These are phyloP conservation scores for Thraustochytrium sp. DNA, from an alignment of 352 stramenopile species.

Conservation along the genomic window DNA sequence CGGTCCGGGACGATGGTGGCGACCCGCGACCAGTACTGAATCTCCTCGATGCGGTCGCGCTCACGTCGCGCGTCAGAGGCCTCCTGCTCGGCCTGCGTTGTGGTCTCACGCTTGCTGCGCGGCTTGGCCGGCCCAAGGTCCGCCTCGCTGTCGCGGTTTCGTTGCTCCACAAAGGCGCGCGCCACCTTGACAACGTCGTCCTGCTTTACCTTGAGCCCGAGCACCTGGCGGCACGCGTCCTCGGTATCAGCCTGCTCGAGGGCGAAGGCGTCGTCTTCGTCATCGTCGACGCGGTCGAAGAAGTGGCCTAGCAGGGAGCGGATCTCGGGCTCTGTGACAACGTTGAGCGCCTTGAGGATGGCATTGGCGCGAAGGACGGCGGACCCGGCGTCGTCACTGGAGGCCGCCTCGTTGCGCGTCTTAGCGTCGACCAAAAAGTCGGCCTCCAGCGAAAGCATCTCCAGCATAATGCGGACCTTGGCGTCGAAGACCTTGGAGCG, in stretches of 20 bases:
- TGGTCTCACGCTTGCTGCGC: slow-evolving; percentile 49
- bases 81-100: background rate
- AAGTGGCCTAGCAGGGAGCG: slow-evolving; percentile 67
- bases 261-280: slow-evolving; percentile 49
- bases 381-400: slow-evolving; percentile 63
- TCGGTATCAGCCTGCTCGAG: slow-evolving; percentile 43
- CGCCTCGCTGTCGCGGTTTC: slow-evolving; percentile 52
- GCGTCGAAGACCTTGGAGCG: slow-evolving; percentile 58
- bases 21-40: slow-evolving; percentile 70
- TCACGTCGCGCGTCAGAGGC: slow-evolving; percentile 9
- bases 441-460: slow-evolving; percentile 70
- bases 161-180: slow-evolving; percentile 75
- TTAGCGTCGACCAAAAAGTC: slow-evolving; percentile 75
- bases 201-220: slow-evolving; percentile 63
- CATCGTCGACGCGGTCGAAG: slow-evolving; percentile 47
- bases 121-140: slow-evolving; percentile 63
- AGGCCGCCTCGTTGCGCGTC: slow-evolving; percentile 65
- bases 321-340: slow-evolving; percentile 77
- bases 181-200: slow-evolving; percentile 77
- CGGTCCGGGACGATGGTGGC: slow-evolving; percentile 64
- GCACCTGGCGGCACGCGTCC: slow-evolving; percentile 50
- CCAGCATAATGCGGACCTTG: slow-evolving; percentile 79
- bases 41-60: slow-evolving; percentile 51
- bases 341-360: slow-evolving; percentile 72
- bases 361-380: slow-evolving; percentile 74